phyloP scores from a whole-genome alignment of 2,329 filamentous ascomycete species.

The Epichloe elymi region DNA sequence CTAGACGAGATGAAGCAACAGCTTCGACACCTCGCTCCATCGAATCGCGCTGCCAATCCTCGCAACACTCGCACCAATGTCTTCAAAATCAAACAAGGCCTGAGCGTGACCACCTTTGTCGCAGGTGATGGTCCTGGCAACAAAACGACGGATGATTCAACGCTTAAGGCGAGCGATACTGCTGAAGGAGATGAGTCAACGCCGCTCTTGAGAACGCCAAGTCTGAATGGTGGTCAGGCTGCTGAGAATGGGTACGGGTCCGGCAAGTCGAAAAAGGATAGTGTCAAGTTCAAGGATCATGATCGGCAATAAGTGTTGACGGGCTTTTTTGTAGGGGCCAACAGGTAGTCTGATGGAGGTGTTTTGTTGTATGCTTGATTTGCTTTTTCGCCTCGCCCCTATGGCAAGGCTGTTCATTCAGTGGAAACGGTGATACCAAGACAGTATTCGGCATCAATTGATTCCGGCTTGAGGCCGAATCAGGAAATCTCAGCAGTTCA shows the following conservation, averaged over 20 bases:
- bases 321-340: neutral
- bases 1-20: conserved; percentile 50
- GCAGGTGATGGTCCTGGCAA: conserved; percentile 1
- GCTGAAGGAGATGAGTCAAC: conserved; percentile 6
- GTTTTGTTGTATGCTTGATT: neutral
- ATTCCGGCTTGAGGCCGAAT: neutral
- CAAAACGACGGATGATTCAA: conserved; percentile 4
- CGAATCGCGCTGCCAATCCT: conserved; percentile 52
- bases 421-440: neutral
- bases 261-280: conserved; percentile 6
- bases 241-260: conserved; percentile 7
- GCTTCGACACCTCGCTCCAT: conserved; percentile 48
- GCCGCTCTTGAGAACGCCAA: conserved; percentile 6
- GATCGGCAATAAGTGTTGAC: neutral
- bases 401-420: neutral
- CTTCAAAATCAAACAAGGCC: conserved; percentile 51
- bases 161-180: neutral
- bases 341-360: neutral
- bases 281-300: neutral
- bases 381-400: neutral
- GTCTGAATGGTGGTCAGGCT: conserved; percentile 4
- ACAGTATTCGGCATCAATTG: neutral
- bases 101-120: conserved; percentile 9
- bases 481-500: neutral
- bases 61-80: conserved; percentile 45